phyloP scores from a whole-genome alignment of 257 asterid genomes.

The Nicotiana obtusifolia region DNA sequence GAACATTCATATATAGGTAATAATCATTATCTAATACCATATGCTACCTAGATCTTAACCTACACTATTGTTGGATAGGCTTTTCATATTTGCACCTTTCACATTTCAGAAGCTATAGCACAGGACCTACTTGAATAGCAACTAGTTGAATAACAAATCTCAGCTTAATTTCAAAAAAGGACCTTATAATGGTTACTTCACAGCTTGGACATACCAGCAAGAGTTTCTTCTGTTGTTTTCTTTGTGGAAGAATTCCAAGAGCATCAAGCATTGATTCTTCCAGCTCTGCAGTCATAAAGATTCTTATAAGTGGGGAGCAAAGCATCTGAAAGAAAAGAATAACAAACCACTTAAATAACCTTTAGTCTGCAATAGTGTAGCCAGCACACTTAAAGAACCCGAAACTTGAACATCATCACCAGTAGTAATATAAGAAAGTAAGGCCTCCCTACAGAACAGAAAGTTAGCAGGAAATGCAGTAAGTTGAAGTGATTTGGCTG shows the following conservation, averaged over 20 bases:
- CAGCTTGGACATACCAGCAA: conserved; percentile 61
- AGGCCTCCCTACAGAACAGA: conserved; percentile 62
- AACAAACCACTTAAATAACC: conserved; percentile 38
- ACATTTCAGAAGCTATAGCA: neutral
- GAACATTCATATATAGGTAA: neutral
- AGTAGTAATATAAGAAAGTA: conserved; percentile 69
- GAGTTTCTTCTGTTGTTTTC: conserved; percentile 89
- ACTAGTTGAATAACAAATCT: neutral
- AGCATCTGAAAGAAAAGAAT: conserved; percentile 21
- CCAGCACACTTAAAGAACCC: conserved; percentile 79
- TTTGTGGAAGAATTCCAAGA: conserved; percentile 94
- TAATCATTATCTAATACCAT: conserved; percentile 1
- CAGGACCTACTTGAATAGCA: neutral
- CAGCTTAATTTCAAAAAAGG: neutral
- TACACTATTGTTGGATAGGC: neutral
- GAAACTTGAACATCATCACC: conserved; percentile 89
- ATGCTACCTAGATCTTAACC: neutral
- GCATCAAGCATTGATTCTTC: conserved; percentile 96
- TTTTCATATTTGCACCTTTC: neutral
- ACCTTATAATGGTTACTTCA: neutral
- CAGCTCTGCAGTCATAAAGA: conserved; percentile 53
- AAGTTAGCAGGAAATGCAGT: neutral
- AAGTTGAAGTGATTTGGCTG: conserved; percentile 1
- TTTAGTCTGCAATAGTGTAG: conserved; percentile 91
- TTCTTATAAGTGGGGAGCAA: conserved; percentile 16